Conservation (phyloP, 495 filamentous ascomycete genomes). For the Immersiella caudata region DNA sequence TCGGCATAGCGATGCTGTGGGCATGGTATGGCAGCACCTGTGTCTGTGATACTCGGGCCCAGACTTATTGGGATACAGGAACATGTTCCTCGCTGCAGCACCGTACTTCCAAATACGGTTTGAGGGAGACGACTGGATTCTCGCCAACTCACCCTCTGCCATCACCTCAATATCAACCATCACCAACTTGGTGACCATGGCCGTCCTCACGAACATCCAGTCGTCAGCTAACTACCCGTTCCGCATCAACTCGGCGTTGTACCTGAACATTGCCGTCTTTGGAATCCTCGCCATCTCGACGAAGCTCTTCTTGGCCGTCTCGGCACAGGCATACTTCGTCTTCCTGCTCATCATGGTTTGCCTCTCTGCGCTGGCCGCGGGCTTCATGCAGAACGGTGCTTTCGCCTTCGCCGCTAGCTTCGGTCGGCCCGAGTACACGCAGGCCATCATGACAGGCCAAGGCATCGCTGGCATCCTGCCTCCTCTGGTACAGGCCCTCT, state of each 20-base stretch:
- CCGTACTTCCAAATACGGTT: slow-evolving; percentile 93
- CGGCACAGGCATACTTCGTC: slow-evolving; percentile 67
- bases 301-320: slow-evolving; percentile 59
- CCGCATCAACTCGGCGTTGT: slow-evolving; percentile 73
- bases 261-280: slow-evolving; percentile 73
- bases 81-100: slow-evolving; percentile 96
- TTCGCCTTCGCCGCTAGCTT: slow-evolving; percentile 91
- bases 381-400: slow-evolving; percentile 88
- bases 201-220: slow-evolving; percentile 78
- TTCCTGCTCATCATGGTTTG: slow-evolving; percentile 88
- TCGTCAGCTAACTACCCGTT: slow-evolving; percentile 78
- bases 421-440: slow-evolving; percentile 81
- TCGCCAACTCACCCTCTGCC: slow-evolving; percentile 80
- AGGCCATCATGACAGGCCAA: slow-evolving; percentile 96
- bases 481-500: slow-evolving; percentile 80
- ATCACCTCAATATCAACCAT: slow-evolving; percentile 85
- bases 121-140: slow-evolving; percentile 65
- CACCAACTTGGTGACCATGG: slow-evolving; percentile 73
- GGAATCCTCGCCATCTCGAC: slow-evolving; percentile 80
- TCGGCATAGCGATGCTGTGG: slow-evolving; percentile 95
- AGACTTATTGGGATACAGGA: slow-evolving; percentile 57
- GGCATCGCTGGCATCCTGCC: slow-evolving; percentile 91
- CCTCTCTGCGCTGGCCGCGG: slow-evolving; percentile 72
- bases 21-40: slow-evolving; percentile 69
- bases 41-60: not conserved